Evolutionary conservation across 1,284 basidiomycete genomes (phyloP), one percentile per base, ranked within the genome.

Genomic region (Ustilago nuda): DNA sequence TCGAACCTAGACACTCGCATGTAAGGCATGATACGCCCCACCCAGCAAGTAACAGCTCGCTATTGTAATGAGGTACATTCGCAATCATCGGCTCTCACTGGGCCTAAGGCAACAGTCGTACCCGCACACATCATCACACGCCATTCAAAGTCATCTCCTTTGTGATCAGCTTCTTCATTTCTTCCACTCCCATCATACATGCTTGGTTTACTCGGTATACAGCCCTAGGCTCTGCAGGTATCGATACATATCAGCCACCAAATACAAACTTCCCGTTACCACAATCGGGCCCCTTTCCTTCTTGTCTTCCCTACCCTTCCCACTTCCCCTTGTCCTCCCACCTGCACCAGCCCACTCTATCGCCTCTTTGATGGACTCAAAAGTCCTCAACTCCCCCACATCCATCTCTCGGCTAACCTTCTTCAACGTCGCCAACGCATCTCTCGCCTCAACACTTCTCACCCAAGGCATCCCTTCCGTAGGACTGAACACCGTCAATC

Each of bases 401-500:
- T 67, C 66, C 23, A 60, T 60, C 46, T 53, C 37, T n/a, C 15
- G 11, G 0, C 32, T 45, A 2, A 72, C 36, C 12, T 51, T 11
- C 41, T 68, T 63, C 30, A 67, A 11, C 39, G 51, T 62, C 13
- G 17, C 35, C 27, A 63, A 46, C 8, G 46, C 32, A n/a, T 71
- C 74, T 5, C 35, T 11, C 8, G 79, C 39, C 15, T 66, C 57
- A 0, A 71, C 59, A 13, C 76, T 71, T 8, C 48, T 19, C 9
- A 85, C 82, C 84, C 84, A 85, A 2, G 83, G 83, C 84, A 85
- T 85, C 3, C 84, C 84, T 55, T 85, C 84, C 3, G 83, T 76
- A 2, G 83, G 79, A 39, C 72, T 83, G 53, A 85, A 85, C 2
- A 76, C 70, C 1, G 80, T 70, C 39, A 82, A 50, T 6, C 64